Base-by-base conservation (phyloP, 2,329 filamentous ascomycete genomes). In the Fusarium sp. region DNA sequence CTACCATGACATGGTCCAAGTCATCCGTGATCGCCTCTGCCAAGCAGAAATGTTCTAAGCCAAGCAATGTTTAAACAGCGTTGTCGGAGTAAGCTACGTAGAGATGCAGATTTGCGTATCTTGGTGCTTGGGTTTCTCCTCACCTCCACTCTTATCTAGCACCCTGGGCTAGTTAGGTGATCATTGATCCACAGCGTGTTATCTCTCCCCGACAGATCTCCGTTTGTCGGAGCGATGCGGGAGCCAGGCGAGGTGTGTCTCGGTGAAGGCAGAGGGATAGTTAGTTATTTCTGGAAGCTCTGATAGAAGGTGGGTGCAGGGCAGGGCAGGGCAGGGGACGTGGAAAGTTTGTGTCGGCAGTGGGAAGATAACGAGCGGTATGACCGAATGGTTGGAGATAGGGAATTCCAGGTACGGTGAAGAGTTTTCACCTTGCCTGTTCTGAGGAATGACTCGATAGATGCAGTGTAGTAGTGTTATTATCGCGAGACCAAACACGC, bases 121-220 rank as follows among this genome's bases (percentile, higher is more conserved):
- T 51, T 31, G 28, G 28, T 31, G 28, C 28, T 31, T 28, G 17
- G 22, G 17, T 35, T 39, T 70, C 66, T 70, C 67, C 45, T 65
- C 66, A 59, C 45, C 66, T 47, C 67, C 67, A 70, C 67, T 65
- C 67, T 70, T 70, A 70, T 70, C 67, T 70, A n/a, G 15, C 36
- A 42, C 45, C 67, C 67, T 33, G 41, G 67, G 14, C 44, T 59
- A 42, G 49, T 35, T 39, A 20, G 66, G 57, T 54, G 51, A 60
- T 65, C 38, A n/a, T 45, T 47, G 26, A 44, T 62, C 66, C 63
- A 69, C 63, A 28, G 8, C 20, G 24, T 24, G 66, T 70, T 70
- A 70, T 70, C 67, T 70, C n/a, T 65, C 24, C 47, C 52, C 47
- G 64, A 69, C 61, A 44, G 48, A 70, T 70, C 67, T 70, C 67